Base-by-base conservation (phyloP, 2,329 filamentous ascomycete genomes). In the Ophiobolus disseminans region DNA sequence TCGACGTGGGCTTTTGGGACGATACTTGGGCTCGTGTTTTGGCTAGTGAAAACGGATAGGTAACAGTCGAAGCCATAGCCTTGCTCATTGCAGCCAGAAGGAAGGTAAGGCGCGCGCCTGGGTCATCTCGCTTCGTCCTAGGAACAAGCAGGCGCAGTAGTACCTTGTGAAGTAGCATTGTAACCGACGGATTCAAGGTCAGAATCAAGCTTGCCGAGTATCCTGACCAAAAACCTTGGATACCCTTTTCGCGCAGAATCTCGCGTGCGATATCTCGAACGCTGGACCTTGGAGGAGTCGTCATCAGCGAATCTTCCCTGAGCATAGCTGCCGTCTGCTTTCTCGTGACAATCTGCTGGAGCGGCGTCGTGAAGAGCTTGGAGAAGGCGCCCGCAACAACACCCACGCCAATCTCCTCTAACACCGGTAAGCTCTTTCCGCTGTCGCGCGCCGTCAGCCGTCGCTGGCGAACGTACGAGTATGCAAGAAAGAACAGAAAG, bases 21-120 rank as follows among this genome's bases (percentile, higher is more conserved):
- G 81, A 80, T 19, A 88, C 82, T 68, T 95, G 90, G 3, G 90
- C 82, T 20, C 90, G 81, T 2, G 89, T 85, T 75, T 93, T 93
- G n/a, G 90, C 90, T 22, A 91, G 85, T 47, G 89, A 89, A 70
- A 96, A 87, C 0, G 92, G 92, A 67, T 96, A 96, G 1, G 89
- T 96, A 48, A 91, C 75, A 0, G 84, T 81, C 6, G 86, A 90
- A 0, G 91, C 91, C 19, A 87, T 76, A 0, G 86, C 86, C 74
- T 96, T 96, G 72, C 88, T 91, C 20, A 87, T 67, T 0, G 91
- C 91, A 0, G 91, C 91, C 9, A 89, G 70, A 1, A 89, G 66
- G 63, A 89, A 89, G 0, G 82, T 87, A 7, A 82, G 64, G 34
- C 73, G 73, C 0, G 83, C 73, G 0, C 81, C 79, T 0, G 84